phyloP scores from a whole-genome alignment of 2,329 filamentous ascomycete genomes.

The Catunica adiposa region DNA sequence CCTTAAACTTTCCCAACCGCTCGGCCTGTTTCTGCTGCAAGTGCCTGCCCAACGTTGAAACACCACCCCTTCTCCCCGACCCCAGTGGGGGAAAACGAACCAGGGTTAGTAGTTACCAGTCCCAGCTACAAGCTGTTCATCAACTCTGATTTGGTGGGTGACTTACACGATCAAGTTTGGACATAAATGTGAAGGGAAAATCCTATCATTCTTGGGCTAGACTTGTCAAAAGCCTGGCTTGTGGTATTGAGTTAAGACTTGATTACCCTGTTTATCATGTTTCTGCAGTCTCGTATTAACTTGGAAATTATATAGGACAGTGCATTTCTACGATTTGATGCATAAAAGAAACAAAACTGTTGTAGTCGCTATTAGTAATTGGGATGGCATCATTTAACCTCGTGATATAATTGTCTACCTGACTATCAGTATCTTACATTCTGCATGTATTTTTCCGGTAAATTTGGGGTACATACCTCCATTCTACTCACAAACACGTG shows the following conservation, averaged over 20 bases:
- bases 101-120: not conserved
- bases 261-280: not conserved
- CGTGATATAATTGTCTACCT: no score
- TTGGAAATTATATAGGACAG: not conserved
- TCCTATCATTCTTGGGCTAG: not conserved
- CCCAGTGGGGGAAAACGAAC: not conserved
- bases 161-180: not conserved
- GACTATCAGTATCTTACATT: no score
- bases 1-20: not conserved
- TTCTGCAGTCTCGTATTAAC: not conserved
- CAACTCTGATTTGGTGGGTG: not conserved
- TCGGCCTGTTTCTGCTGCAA: slow-evolving; percentile 9
- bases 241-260: not conserved
- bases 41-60: slow-evolving; percentile 7
- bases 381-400: no score
- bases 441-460: no score
- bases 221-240: not conserved
- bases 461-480: no score
- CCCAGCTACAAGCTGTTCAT: not conserved
- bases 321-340: not conserved
- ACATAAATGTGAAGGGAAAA: not conserved
- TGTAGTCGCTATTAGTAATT: no score
- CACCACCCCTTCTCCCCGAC: not conserved
- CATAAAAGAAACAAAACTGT: no score
- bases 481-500: no score